Percentiles rank a stretch among this genome's conserved stretches.
phyloP scores from a whole-genome alignment of 805 yeast species.

The Schwanniomyces polymorphus region DNA sequence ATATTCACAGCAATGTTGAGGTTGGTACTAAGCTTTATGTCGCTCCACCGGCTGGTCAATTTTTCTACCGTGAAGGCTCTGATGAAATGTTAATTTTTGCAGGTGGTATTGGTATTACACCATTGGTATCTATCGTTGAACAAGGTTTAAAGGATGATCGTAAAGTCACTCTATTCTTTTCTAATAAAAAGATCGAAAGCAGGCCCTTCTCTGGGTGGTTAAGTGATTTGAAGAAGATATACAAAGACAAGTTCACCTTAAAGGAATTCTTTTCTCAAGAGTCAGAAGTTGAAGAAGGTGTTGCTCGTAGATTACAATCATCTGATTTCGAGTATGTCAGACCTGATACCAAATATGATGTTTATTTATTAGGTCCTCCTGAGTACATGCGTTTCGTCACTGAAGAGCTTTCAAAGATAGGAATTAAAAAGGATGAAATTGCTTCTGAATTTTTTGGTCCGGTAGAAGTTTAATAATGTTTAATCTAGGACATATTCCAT shows the following conservation, averaged over 20 bases:
- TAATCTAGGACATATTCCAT: too few species aligned
- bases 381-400: slow-evolving; percentile 28
- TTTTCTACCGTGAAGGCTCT: slow-evolving; percentile 31
- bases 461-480: slow-evolving; percentile 13
- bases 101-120: slow-evolving; percentile 73
- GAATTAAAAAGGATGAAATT: slow-evolving; percentile 13
- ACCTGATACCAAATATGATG: slow-evolving; percentile 14
- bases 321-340: slow-evolving; percentile 21
- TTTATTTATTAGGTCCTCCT: slow-evolving; percentile 36
- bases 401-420: slow-evolving; percentile 16
- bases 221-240: slow-evolving; percentile 9
- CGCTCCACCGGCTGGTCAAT: slow-evolving; percentile 62
- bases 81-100: slow-evolving; percentile 41
- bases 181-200: slow-evolving; percentile 19
- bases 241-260: slow-evolving; percentile 15
- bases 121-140: slow-evolving; percentile 54
- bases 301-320: slow-evolving; percentile 9
- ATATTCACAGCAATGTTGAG: slow-evolving; percentile 46
- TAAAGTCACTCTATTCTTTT: slow-evolving; percentile 32
- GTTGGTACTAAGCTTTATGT: slow-evolving; percentile 50
- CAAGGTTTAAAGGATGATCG: slow-evolving; percentile 29
- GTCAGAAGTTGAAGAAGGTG: slow-evolving; percentile 8
- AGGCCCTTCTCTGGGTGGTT: slow-evolving; percentile 27
- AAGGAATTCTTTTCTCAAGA: slow-evolving; percentile 20
- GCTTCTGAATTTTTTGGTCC: slow-evolving; percentile 36